Conservation (phyloP, 2,329 filamentous ascomycete genomes). For the Colletotrichum viniferum region DNA sequence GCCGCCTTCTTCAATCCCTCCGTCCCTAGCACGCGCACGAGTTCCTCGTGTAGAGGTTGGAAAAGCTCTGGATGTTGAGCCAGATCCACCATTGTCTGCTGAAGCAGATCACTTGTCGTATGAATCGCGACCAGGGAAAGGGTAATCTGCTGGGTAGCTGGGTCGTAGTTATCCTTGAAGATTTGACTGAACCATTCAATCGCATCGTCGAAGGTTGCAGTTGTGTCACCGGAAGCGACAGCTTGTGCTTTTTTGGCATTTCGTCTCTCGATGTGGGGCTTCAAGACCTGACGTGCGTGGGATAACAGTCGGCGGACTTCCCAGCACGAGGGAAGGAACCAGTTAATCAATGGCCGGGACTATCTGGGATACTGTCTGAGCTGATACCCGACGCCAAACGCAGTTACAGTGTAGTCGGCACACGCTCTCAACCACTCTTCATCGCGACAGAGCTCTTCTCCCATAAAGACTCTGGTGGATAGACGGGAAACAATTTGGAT, state of each 20-base stretch:
- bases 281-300: neutral
- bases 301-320: neutral
- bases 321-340: constrained; percentile 23
- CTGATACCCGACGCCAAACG: neutral
- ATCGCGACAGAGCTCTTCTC: constrained; percentile 7
- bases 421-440: constrained; percentile 21
- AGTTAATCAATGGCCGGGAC: constrained; percentile 14
- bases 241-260: neutral
- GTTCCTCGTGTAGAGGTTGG: constrained; percentile 25
- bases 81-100: constrained; percentile 24
- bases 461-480: constrained; percentile 25
- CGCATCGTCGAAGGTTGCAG: constrained; percentile 15
- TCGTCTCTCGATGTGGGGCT: constrained; percentile 21
- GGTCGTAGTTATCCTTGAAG: neutral
- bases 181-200: constrained; percentile 24
- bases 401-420: neutral
- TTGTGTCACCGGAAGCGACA: neutral
- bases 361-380: constrained; percentile 21
- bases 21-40: constrained; percentile 17
- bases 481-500: constrained; percentile 18
- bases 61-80: constrained; percentile 23
- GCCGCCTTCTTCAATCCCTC: constrained; percentile 24
- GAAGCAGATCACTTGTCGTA: constrained; percentile 24
- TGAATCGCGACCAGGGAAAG: constrained; percentile 27
- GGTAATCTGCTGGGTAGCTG: constrained; percentile 18